A percentile compares a stretch with the other conserved stretches of the same genome.
Conservation (phyloP, 306 rosid species). For the Sesbania bispinosa region DNA sequence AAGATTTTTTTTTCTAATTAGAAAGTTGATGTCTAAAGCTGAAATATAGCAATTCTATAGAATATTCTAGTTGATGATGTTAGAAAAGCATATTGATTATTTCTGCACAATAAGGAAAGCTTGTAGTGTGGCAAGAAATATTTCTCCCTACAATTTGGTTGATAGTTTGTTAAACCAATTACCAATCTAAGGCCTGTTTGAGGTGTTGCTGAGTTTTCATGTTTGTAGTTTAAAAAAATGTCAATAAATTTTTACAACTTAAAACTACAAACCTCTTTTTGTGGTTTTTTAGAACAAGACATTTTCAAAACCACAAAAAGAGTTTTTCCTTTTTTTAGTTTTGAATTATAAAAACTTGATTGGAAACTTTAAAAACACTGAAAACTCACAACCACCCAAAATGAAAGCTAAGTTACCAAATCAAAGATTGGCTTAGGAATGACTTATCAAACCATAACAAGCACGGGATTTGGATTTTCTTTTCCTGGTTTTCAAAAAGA, state of each 20-base stretch:
- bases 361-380: too few species aligned
- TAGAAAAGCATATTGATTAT: constrained; percentile 1
- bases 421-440: neutral
- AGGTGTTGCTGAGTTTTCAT: too few species aligned
- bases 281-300: too few species aligned
- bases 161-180: neutral
- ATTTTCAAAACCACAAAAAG: too few species aligned
- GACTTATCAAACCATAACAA: neutral
- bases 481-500: too few species aligned
- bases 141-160: constrained; percentile 9
- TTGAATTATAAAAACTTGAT: too few species aligned
- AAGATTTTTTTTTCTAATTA: neutral
- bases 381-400: too few species aligned
- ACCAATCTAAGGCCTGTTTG: too few species aligned
- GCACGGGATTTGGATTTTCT: neutral
- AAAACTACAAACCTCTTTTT: too few species aligned
- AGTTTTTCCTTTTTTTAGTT: too few species aligned
- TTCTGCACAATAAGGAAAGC: constrained; percentile 14
- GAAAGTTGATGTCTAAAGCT: neutral
- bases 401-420: neutral
- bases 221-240: too few species aligned
- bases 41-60: neutral
- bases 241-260: too few species aligned
- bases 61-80: neutral
- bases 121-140: neutral